Conservation (phyloP, 306 rosid species). For the Quercus cerris region DNA sequence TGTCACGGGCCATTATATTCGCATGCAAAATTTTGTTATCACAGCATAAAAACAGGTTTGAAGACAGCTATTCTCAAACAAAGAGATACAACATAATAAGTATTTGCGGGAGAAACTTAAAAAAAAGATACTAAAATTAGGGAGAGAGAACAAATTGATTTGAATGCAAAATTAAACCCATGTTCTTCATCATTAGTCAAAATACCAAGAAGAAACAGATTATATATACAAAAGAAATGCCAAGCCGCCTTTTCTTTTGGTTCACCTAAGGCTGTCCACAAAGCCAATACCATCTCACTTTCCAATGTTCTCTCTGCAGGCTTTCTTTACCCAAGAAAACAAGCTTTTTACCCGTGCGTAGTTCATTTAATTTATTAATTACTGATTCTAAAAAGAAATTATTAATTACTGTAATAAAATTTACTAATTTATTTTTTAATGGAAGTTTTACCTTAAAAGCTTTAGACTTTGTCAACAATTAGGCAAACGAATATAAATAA, state of each 20-base stretch:
- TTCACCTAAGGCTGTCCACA: background rate
- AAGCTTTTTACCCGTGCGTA: background rate
- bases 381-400: too few relatives aligned
- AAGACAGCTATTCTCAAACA: too few relatives aligned
- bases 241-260: background rate
- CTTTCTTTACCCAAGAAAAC: background rate
- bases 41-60: too few relatives aligned
- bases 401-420: too few relatives aligned
- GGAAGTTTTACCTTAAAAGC: too few relatives aligned
- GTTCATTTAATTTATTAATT: too few relatives aligned
- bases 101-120: background rate
- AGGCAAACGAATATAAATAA: too few relatives aligned
- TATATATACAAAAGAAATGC: too few relatives aligned
- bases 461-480: too few relatives aligned
- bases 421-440: too few relatives aligned
- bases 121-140: background rate
- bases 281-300: background rate
- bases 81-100: background rate
- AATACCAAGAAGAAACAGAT: background rate
- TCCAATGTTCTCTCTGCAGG: background rate
- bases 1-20: too few relatives aligned
- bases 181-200: background rate
- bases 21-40: too few relatives aligned
- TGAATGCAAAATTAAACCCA: background rate
- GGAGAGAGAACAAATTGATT: background rate